Evolutionary conservation across 495 filamentous ascomycete genomes (phyloP).

Genomic region (Hypomontagnella submonticulosa): DNA sequence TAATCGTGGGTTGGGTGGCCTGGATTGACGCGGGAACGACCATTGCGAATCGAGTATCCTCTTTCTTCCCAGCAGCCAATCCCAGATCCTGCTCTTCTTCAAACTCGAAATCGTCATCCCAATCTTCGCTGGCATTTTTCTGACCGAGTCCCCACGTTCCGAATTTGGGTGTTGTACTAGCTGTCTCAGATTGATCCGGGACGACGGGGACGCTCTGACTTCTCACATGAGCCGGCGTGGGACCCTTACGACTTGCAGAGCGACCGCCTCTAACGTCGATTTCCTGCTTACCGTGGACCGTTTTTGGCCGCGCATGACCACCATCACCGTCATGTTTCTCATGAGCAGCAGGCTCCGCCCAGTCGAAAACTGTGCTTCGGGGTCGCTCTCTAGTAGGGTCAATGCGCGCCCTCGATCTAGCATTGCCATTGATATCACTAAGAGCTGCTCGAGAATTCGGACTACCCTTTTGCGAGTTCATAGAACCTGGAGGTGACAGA

Average conservation of each 20-base stretch:
- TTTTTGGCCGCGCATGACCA: constrained; percentile 77
- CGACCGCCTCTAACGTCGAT: constrained; percentile 77
- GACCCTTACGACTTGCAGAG: constrained; percentile 76
- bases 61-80: constrained; percentile 53
- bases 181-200: constrained; percentile 67
- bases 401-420: constrained; percentile 45
- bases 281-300: constrained; percentile 90
- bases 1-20: constrained; percentile 84
- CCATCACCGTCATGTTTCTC: constrained; percentile 66
- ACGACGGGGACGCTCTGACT: constrained; percentile 96
- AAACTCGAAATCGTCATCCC: constrained; percentile 88
- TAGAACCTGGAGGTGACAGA: constrained; percentile 64
- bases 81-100: constrained; percentile 64
- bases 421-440: constrained; percentile 55
- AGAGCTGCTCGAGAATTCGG: constrained; percentile 57
- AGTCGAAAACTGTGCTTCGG: constrained; percentile 81
- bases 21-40: constrained; percentile 83
- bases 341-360: constrained; percentile 75
- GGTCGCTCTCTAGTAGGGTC: constrained; percentile 58
- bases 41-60: constrained; percentile 67
- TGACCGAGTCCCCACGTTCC: constrained; percentile 88
- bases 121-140: constrained; percentile 85
- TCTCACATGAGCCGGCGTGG: constrained; percentile 81
- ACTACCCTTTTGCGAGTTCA: constrained; percentile 59
- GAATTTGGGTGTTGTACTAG: constrained; percentile 77